These are phyloP conservation scores for Breynia disticha DNA, from an alignment of 441 rosid species.

Conservation along the genomic window DNA sequence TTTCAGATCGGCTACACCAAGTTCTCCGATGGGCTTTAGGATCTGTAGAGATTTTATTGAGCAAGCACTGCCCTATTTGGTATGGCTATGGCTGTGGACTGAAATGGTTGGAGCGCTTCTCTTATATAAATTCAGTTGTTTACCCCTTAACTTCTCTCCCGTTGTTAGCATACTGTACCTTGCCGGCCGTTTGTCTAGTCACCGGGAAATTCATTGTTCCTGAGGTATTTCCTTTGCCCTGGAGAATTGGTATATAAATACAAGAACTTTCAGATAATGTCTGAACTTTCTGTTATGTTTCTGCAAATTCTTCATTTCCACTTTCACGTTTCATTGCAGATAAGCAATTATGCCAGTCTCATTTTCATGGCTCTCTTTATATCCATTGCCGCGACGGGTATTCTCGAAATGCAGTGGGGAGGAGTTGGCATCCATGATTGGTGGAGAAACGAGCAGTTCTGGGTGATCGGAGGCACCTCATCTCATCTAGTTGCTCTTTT, in stretches of 20 bases:
- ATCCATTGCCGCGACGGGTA: constrained; percentile 73
- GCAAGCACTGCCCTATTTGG: constrained; percentile 97
- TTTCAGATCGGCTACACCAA: constrained; percentile 96
- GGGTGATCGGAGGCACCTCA: constrained; percentile 99
- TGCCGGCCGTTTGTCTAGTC: constrained; percentile 89
- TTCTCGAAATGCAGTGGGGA: constrained; percentile 96
- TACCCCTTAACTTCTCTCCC: constrained; percentile 97
- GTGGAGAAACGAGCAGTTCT: constrained; percentile 99
- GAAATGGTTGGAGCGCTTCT: constrained; percentile 78
- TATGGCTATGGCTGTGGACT: constrained; percentile 91
- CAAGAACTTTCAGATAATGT: not conserved
- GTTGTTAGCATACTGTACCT: constrained; percentile 67
- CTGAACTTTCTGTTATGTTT: not conserved
- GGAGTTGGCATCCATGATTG: constrained; percentile 88
- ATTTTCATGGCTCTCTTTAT: constrained; percentile 81
- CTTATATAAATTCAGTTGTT: constrained; percentile 79
- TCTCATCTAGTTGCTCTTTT: constrained; percentile 85
- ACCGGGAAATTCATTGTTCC: constrained; percentile 95
- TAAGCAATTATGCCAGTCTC: constrained; percentile 80
- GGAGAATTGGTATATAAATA: constrained; percentile 9
- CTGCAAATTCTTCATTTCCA: constrained; percentile 10
- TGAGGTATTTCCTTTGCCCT: constrained; percentile 35
- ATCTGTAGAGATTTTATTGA: constrained; percentile 90
- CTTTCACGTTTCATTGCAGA: constrained; percentile 34
- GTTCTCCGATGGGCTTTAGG: constrained; percentile 98